Conservation (phyloP, 1,139 yeast species). For the Citeromyces siamensis region DNA sequence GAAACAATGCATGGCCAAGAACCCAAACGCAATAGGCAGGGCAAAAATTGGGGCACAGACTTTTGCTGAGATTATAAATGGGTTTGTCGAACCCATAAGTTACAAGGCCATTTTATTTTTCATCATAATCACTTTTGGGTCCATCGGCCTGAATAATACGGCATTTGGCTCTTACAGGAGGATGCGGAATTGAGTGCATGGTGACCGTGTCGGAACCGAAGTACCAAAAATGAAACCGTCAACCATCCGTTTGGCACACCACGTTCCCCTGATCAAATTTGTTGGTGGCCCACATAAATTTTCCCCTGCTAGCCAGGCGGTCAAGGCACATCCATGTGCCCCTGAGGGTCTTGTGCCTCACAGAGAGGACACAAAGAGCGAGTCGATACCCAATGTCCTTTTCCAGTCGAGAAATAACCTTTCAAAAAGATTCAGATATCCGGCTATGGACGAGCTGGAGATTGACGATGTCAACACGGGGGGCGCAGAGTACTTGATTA, state of each 20-base stretch:
- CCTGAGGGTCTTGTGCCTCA: neutral
- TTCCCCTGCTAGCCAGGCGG: neutral
- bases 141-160: conserved; percentile 16
- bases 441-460: conserved; percentile 49
- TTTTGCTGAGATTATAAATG: conserved; percentile 69
- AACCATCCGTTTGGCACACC: conserved; percentile 18
- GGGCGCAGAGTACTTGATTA: conserved; percentile 39
- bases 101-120: conserved; percentile 58
- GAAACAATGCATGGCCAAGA: conserved; percentile 80
- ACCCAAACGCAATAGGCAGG: conserved; percentile 68
- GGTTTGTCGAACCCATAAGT: conserved; percentile 62
- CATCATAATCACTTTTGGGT: conserved; percentile 27
- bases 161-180: neutral
- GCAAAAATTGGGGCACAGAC: conserved; percentile 74
- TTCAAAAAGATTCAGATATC: conserved; percentile 61
- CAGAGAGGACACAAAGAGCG: conserved; percentile 5
- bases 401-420: conserved; percentile 44
- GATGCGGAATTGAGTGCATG: neutral
- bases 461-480: conserved; percentile 65
- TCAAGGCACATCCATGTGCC: neutral
- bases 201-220: conserved; percentile 1
- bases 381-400: conserved; percentile 7
- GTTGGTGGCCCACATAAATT: conserved; percentile 35
- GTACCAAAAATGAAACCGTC: conserved; percentile 20
- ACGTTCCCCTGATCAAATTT: conserved; percentile 49